Percentiles rank a stretch among this genome's conserved stretches.
Evolutionary conservation across 306 rosid genomes (phyloP).

Genomic region (Sophora flavescens): DNA sequence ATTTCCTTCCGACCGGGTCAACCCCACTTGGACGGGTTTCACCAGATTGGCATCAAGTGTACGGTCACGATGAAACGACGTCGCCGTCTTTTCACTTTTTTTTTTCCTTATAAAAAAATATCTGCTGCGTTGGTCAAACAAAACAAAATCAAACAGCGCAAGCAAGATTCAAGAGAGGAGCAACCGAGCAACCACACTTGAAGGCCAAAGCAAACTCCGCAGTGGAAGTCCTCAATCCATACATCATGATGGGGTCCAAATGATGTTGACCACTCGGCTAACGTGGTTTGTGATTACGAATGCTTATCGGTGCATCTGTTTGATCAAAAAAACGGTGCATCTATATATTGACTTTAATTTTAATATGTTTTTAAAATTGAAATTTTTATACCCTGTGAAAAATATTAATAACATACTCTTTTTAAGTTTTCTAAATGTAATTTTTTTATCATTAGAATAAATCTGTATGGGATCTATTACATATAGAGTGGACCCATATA

Average conservation of each 20-base stretch:
- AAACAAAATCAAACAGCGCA: conserved; percentile 2
- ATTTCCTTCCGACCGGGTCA: conserved; percentile 43
- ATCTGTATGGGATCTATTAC: too few species aligned
- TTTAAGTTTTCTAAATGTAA: too few species aligned
- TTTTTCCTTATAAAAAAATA: not conserved
- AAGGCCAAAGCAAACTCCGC: conserved; percentile 37
- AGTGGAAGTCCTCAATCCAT: conserved; percentile 38
- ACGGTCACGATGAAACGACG: conserved; percentile 36
- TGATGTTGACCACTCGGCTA: conserved; percentile 30
- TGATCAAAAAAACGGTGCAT: too few species aligned
- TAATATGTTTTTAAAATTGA: too few species aligned
- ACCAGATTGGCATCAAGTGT: conserved; percentile 41
- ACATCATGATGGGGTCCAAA: conserved; percentile 44
- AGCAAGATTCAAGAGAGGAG: conserved; percentile 6
- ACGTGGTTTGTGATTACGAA: conserved; percentile 45
- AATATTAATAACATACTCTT: too few species aligned
- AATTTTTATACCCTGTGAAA: too few species aligned
- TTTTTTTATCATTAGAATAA: too few species aligned
- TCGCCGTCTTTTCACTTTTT: not conserved
- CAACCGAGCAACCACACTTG: conserved; percentile 28
- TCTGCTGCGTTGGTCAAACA: conserved; percentile 36
- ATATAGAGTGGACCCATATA: too few species aligned
- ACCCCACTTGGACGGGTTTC: conserved; percentile 10
- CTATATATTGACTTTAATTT: too few species aligned
- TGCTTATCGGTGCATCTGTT: too few species aligned